Evolutionary conservation across 192 early-diverging fungal species (phyloP).

Genomic region (Dispira simplex): DNA sequence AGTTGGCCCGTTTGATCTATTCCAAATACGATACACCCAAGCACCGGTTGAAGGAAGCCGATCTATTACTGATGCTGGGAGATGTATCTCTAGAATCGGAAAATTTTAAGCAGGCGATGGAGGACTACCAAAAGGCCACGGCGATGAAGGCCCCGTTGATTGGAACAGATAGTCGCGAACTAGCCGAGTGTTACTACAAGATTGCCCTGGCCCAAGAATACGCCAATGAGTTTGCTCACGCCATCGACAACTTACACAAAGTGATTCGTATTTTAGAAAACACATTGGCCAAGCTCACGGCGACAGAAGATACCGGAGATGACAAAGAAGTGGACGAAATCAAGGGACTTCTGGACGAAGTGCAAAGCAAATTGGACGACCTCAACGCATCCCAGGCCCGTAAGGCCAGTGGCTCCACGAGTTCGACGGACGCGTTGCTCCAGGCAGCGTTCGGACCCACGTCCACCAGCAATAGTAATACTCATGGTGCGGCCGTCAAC

Average conservation of each 20-base stretch:
- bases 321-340: not conserved
- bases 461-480: not conserved
- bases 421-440: not conserved
- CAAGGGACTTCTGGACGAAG: not conserved
- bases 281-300: not conserved
- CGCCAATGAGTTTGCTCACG: constrained; percentile 19
- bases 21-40: constrained; percentile 29
- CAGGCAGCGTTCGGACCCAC: not conserved
- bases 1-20: constrained; percentile 70
- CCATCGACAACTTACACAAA: constrained; percentile 24
- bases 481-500: not conserved
- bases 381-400: not conserved
- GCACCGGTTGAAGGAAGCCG: not conserved
- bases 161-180: constrained; percentile 22
- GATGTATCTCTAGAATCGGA: constrained; percentile 81
- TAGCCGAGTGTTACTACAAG: constrained; percentile 33
- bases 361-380: not conserved
- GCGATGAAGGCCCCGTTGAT: constrained; percentile 20
- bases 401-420: not conserved
- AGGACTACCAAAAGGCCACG: constrained; percentile 21
- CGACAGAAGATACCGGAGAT: not conserved
- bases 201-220: constrained; percentile 30
- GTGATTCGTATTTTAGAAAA: constrained; percentile 15
- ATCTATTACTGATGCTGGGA: constrained; percentile 35
- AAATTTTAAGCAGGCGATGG: constrained; percentile 31